Conservation (phyloP, 192 early-diverging fungal genomes). For the Entomortierella parvispora region DNA sequence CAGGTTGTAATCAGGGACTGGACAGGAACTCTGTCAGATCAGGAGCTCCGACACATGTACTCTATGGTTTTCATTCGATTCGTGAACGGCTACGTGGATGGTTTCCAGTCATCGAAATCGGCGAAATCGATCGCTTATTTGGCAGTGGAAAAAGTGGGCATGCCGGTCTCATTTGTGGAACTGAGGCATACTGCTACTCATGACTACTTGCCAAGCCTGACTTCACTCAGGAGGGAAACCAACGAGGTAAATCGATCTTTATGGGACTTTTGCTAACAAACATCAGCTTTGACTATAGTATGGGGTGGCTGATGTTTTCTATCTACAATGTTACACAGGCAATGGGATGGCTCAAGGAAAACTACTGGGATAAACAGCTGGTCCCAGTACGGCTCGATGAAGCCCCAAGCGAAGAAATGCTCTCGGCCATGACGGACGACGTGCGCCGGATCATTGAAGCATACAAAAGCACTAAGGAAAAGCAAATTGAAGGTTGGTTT, state of each 20-base stretch:
- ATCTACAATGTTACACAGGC: constrained; percentile 17
- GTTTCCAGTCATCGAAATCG: constrained; percentile 37
- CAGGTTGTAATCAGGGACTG: constrained; percentile 66
- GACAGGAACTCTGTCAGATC: constrained; percentile 37
- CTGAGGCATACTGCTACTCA: constrained; percentile 45
- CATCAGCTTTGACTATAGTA: no score
- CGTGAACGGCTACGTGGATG: constrained; percentile 50
- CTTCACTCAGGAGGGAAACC: constrained; percentile 35
- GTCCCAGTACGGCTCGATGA: constrained; percentile 40
- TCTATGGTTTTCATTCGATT: constrained; percentile 55
- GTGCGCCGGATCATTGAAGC: constrained; percentile 24
- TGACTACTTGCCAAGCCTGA: constrained; percentile 41
- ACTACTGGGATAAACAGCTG: constrained; percentile 46
- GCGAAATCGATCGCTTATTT: constrained; percentile 50
- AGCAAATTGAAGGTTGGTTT: constrained; percentile 39
- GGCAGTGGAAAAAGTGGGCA: constrained; percentile 46
- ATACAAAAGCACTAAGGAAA: constrained; percentile 21
- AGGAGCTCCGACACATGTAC: constrained; percentile 62
- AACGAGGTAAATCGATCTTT: constrained; percentile 19
- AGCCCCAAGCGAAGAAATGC: constrained; percentile 13
- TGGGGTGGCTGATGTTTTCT: no score
- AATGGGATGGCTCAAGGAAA: constrained; percentile 46
- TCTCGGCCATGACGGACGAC: constrained; percentile 27
- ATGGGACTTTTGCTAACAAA: constrained; percentile 1
- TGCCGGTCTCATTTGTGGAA: constrained; percentile 47